These are phyloP conservation scores for Candida koratica DNA, from an alignment of 805 yeast species.

Conservation along the genomic window DNA sequence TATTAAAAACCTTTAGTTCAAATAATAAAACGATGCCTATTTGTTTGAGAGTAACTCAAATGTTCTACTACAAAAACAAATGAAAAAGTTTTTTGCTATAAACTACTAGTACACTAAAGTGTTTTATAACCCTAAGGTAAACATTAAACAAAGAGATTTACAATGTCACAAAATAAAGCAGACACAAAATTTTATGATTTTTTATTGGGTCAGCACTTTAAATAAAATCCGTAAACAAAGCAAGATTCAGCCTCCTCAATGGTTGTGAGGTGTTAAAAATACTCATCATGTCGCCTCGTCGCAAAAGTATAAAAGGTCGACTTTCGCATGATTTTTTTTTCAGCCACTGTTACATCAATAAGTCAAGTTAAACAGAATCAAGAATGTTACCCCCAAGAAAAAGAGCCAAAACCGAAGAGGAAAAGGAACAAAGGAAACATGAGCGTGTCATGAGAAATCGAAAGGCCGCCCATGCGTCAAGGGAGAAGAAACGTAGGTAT, in stretches of 20 bases:
- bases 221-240: too few relatives aligned
- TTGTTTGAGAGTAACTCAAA: too few relatives aligned
- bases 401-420: slow-evolving; percentile 94
- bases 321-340: slow-evolving; percentile 3
- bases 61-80: too few relatives aligned
- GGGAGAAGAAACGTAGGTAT: slow-evolving; percentile 93
- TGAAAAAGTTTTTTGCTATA: too few relatives aligned
- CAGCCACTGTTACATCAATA: slow-evolving; percentile 5
- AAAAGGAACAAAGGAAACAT: slow-evolving; percentile 92
- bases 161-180: too few relatives aligned
- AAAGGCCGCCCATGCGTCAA: slow-evolving; percentile 95
- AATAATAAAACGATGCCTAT: too few relatives aligned
- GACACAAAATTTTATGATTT: too few relatives aligned
- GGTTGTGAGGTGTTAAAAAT: slow-evolving; percentile 2
- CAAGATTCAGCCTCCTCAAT: not conserved
- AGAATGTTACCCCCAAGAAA: slow-evolving; percentile 85
- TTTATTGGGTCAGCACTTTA: too few relatives aligned
- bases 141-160: too few relatives aligned
- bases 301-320: slow-evolving; percentile 4
- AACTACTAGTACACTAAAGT: too few relatives aligned
- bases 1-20: too few relatives aligned
- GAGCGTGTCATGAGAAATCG: slow-evolving; percentile 91
- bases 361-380: slow-evolving; percentile 5
- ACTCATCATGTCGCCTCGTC: not conserved
- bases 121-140: too few relatives aligned